Conservation (phyloP, 2,329 filamentous ascomycete species). For the Colletotrichum ledebouriae region DNA sequence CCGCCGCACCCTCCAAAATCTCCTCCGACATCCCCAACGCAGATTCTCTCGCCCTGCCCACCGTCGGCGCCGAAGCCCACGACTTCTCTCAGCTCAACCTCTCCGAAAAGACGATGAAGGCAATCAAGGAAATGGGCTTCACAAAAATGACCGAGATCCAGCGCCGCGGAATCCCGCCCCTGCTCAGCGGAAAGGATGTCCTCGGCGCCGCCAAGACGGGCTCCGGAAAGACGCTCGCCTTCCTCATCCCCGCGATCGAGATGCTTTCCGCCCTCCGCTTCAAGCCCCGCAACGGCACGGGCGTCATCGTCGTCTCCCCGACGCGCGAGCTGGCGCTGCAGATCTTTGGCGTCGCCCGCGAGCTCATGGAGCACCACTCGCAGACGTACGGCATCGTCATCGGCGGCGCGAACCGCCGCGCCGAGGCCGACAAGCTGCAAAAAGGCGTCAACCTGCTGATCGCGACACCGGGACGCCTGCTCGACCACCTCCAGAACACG, state of each 20-base stretch:
- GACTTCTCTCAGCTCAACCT: slow-evolving; percentile 87
- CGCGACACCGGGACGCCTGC: slow-evolving; percentile 89
- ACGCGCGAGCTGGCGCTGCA: slow-evolving; percentile 95
- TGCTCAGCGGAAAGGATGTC: slow-evolving; percentile 91
- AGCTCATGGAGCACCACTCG: slow-evolving; percentile 94
- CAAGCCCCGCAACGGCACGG: slow-evolving; percentile 94
- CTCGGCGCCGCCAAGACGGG: slow-evolving; percentile 96
- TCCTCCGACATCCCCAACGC: slow-evolving; percentile 53
- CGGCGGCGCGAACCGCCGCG: slow-evolving; percentile 89
- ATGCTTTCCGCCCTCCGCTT: slow-evolving; percentile 91
- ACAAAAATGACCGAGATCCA: slow-evolving; percentile 97
- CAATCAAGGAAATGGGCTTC: slow-evolving; percentile 92
- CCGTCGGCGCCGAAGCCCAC: slow-evolving; percentile 72
- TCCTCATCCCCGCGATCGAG: slow-evolving; percentile 93
- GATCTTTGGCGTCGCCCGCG: slow-evolving; percentile 94
- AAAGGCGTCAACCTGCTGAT: slow-evolving; percentile 97
- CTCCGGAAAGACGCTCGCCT: slow-evolving; percentile 94
- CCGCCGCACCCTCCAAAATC: slow-evolving; percentile 44
- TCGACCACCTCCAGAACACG: slow-evolving; percentile 96
- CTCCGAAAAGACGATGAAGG: slow-evolving; percentile 89
- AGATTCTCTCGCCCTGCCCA: slow-evolving; percentile 66
- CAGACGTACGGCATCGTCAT: slow-evolving; percentile 97
- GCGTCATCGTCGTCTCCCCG: slow-evolving; percentile 91
- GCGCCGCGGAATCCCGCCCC: slow-evolving; percentile 85
- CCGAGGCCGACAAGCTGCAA: slow-evolving; percentile 92